Evolutionary conservation across 805 yeast genomes (phyloP).

Genomic region (Starmerella riodocensis): DNA sequence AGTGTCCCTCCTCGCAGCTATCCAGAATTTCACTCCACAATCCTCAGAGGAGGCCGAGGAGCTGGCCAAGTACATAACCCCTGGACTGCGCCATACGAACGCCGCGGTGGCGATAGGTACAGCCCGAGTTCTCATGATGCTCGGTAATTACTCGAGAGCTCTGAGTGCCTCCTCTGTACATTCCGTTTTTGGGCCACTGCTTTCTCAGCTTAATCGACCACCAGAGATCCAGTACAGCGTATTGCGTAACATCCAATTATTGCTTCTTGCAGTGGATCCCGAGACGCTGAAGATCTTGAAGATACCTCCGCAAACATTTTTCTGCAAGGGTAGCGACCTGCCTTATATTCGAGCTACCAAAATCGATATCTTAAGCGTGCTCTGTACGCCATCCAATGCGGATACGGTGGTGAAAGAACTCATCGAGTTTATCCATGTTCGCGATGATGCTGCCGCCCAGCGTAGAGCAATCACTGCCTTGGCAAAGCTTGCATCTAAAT

Average conservation of each 20-base stretch:
- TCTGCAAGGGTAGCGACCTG: slow-evolving; percentile 74
- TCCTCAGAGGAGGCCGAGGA: slow-evolving; percentile 49
- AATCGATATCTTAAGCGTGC: slow-evolving; percentile 66
- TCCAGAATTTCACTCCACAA: slow-evolving; percentile 61
- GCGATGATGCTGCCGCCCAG: slow-evolving; percentile 74
- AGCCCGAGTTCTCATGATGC: slow-evolving; percentile 55
- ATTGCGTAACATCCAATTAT: slow-evolving; percentile 61
- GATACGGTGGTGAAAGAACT: slow-evolving; percentile 54
- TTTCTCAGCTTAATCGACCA: slow-evolving; percentile 43
- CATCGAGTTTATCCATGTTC: slow-evolving; percentile 67
- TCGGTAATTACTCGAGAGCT: slow-evolving; percentile 53
- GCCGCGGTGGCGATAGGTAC: slow-evolving; percentile 71
- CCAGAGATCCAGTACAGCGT: slow-evolving; percentile 75
- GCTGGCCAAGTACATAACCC: slow-evolving; percentile 50
- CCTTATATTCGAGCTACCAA: slow-evolving; percentile 82
- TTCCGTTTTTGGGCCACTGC: slow-evolving; percentile 49
- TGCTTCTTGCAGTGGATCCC: slow-evolving; percentile 32
- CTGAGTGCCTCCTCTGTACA: slow-evolving; percentile 48
- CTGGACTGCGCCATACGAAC: slow-evolving; percentile 68
- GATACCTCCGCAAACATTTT: slow-evolving; percentile 38
- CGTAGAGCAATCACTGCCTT: slow-evolving; percentile 79
- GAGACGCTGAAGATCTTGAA: slow-evolving; percentile 1
- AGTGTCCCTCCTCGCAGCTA: slow-evolving; percentile 47
- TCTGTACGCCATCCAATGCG: slow-evolving; percentile 54
- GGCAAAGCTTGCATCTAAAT: slow-evolving; percentile 74